phyloP scores from a whole-genome alignment of 2,329 filamentous ascomycete species.

The Alternaria ethzedia region DNA sequence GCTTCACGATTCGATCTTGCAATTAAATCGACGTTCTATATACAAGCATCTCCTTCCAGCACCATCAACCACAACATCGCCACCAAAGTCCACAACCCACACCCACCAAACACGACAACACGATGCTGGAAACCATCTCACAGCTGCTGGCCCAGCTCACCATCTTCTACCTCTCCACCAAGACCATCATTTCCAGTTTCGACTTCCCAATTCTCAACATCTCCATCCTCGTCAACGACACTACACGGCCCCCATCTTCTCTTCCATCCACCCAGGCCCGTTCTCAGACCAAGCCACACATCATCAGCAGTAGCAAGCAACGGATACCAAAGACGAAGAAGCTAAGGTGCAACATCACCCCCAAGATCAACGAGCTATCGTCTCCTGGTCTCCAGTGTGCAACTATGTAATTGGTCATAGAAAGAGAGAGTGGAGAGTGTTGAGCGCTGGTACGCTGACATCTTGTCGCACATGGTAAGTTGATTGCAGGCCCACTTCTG shows the following conservation, averaged over 20 bases:
- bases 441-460: neutral
- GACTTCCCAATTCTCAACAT: neutral
- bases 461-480: neutral
- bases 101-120: neutral
- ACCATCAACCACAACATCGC: neutral
- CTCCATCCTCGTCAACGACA: neutral
- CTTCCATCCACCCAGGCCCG: neutral
- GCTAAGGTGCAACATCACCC: neutral
- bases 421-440: no score
- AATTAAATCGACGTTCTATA: neutral
- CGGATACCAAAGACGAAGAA: neutral
- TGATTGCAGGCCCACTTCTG: no score
- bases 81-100: neutral
- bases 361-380: neutral
- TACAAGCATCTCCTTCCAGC: neutral
- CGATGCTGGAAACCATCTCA: neutral
- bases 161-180: neutral
- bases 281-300: neutral
- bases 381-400: neutral
- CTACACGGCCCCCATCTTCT: neutral
- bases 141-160: neutral
- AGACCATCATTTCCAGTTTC: neutral
- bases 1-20: neutral
- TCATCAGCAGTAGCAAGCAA: neutral
- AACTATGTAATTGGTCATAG: neutral